Evolutionary conservation across 2,329 filamentous ascomycete genomes (phyloP).

Genomic region (Sporothrix pseudoabietina): DNA sequence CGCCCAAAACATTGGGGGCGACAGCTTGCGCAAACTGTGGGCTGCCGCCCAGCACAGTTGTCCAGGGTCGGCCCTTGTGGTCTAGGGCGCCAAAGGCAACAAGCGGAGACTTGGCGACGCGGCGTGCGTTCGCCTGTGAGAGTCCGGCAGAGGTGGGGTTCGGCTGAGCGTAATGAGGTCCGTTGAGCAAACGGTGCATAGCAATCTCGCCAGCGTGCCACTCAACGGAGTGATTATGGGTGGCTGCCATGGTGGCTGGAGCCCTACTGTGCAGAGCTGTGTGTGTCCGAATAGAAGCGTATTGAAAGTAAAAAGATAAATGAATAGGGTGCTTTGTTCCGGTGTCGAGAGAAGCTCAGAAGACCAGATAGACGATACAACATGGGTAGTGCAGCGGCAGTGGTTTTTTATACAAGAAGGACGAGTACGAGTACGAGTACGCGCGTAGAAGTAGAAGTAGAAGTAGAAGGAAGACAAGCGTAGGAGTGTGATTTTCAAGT

Average conservation of each 20-base stretch:
- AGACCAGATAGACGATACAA: not conserved
- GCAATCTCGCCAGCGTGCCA: constrained; percentile 69
- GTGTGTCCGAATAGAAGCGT: not conserved
- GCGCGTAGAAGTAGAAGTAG: too few species aligned
- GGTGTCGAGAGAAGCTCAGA: not conserved
- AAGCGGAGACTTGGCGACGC: constrained; percentile 65
- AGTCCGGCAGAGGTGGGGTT: constrained; percentile 71
- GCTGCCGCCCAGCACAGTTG: constrained; percentile 75
- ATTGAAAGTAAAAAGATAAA: not conserved
- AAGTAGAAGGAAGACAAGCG: not conserved
- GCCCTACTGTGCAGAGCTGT: not conserved
- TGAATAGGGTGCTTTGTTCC: not conserved
- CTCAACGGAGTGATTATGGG: constrained; percentile 33
- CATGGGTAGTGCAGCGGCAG: not conserved
- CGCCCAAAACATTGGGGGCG: constrained; percentile 63
- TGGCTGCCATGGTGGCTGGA: constrained; percentile 1
- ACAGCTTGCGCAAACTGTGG: constrained; percentile 67
- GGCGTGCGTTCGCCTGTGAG: constrained; percentile 59
- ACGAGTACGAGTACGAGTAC: not conserved
- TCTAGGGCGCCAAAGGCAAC: constrained; percentile 76
- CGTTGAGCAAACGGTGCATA: constrained; percentile 64
- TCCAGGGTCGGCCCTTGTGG: constrained; percentile 68
- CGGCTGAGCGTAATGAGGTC: constrained; percentile 50
- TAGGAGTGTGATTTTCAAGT: not conserved
- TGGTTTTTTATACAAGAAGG: not conserved